Conservation (phyloP, 202 grass and related monocot genomes). For the Eragrostis tef region DNA sequence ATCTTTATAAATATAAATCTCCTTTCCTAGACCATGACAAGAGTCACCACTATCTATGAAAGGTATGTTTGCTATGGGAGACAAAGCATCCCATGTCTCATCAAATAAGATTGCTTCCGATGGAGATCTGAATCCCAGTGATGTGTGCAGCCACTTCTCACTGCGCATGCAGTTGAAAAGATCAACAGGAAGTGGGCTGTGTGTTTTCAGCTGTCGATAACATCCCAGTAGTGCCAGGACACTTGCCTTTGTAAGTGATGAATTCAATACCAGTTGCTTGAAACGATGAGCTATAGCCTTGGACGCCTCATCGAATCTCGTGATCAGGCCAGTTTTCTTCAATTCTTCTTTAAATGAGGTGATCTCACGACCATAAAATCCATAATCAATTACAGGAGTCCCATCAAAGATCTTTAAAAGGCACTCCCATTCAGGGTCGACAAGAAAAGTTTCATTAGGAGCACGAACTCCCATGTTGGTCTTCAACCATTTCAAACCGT, state of each 20-base stretch:
- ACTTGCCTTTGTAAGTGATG: constrained; percentile 46
- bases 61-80: constrained; percentile 54
- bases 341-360: constrained; percentile 56
- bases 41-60: constrained; percentile 57
- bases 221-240: constrained; percentile 52
- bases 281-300: constrained; percentile 52
- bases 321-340: constrained; percentile 52
- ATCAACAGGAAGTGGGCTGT: constrained; percentile 1
- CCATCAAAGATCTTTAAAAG: constrained; percentile 44
- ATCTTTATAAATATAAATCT: constrained; percentile 56
- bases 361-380: constrained; percentile 54
- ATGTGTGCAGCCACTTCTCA: constrained; percentile 61
- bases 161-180: constrained; percentile 41
- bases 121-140: constrained; percentile 59
- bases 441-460: constrained; percentile 57
- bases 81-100: constrained; percentile 54
- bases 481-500: constrained; percentile 56
- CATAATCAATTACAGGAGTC: constrained; percentile 58
- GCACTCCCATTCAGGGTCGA: constrained; percentile 50
- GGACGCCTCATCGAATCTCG: constrained; percentile 45
- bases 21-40: constrained; percentile 38
- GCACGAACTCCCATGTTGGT: constrained; percentile 65
- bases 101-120: constrained; percentile 51
- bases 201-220: constrained; percentile 37
- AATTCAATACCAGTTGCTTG: constrained; percentile 32